Evolutionary conservation across 345 rosid species (phyloP), one percentile per base, ranked within the genome.

Genomic region (Gossypium turneri): DNA sequence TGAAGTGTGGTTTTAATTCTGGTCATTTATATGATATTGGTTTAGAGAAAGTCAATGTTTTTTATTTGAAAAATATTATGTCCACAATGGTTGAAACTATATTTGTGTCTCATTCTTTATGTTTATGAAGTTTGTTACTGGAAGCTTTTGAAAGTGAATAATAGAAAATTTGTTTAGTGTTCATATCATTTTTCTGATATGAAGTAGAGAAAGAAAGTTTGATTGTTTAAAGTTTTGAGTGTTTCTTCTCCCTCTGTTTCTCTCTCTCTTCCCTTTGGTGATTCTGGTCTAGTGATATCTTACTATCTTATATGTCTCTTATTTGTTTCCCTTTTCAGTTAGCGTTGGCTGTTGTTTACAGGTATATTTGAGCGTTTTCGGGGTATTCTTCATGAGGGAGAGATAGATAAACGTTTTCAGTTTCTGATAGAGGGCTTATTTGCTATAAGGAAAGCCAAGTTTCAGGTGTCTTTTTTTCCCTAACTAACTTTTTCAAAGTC

Each of bases 291-390:
- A 7, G 19, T 67, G 56, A 19, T 47, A 7, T 8, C 41, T 15
- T 25, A 25, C 27, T 25, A 25, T 24, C 51, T 22, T 3, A 67
- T 56, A 67, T 10, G 24, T 10, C 29, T 41, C 0, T 29, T 34
- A 27, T 47, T 45, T 67, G 53, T 60, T 67, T 13, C 29, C 19
- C n/a, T 61, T 12, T 16, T 16, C 11, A 53, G 43, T 64, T 63
- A n/a, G 50, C 17, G 29, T 58, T 72, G 24, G 19, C 34, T 19
- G 59, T 65, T 63, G 52, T 74, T 67, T 81, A 17, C 86, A 94
- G 98, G 95, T 60, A 91, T 92, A 62, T 92, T 94, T 86, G 98
- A 94, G 81, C 86, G 97, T 59, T 92, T 94, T 78, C 95, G 93
- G 62, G 93, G n/a, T n/a, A n/a, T n/a, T n/a, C n/a, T n/a, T n/a